Percentiles rank a stretch among this genome's conserved stretches.
Conservation (phyloP, 176 grass and related monocot species). For the Raddia guianensis region DNA sequence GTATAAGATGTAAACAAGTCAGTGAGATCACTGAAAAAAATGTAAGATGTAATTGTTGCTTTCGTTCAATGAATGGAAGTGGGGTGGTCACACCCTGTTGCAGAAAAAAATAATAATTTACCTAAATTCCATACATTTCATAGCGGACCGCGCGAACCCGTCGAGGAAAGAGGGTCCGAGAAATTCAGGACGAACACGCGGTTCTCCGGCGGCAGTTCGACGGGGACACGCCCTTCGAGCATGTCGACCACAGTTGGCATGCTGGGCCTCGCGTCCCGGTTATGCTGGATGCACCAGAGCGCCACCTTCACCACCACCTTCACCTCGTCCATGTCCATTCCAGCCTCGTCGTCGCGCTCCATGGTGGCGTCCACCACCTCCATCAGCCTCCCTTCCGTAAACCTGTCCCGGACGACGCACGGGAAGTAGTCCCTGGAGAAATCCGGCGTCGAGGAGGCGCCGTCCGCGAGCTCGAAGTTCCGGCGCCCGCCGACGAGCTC, state of each 20-base stretch:
- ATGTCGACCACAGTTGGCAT: constrained; percentile 50
- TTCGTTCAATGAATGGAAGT: no score
- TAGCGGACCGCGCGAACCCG: no score
- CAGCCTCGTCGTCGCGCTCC: not conserved
- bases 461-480: constrained; percentile 20
- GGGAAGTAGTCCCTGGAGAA: constrained; percentile 29
- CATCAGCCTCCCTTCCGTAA: constrained; percentile 34
- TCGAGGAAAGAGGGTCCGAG: not conserved
- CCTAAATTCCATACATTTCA: no score
- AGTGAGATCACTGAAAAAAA: no score
- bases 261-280: constrained; percentile 47
- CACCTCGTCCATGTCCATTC: constrained; percentile 42
- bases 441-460: not conserved
- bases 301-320: constrained; percentile 41
- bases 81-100: no score
- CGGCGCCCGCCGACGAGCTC: constrained; percentile 61
- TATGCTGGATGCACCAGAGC: constrained; percentile 60
- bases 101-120: no score
- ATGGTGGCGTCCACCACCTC: constrained; percentile 54
- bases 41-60: no score
- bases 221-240: constrained; percentile 50
- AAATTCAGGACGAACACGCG: constrained; percentile 41
- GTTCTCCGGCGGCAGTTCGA: constrained; percentile 53
- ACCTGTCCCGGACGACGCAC: constrained; percentile 42
- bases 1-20: no score